Evolutionary conservation across 306 rosid species (phyloP).

Genomic region (Inga leiocalycina): DNA sequence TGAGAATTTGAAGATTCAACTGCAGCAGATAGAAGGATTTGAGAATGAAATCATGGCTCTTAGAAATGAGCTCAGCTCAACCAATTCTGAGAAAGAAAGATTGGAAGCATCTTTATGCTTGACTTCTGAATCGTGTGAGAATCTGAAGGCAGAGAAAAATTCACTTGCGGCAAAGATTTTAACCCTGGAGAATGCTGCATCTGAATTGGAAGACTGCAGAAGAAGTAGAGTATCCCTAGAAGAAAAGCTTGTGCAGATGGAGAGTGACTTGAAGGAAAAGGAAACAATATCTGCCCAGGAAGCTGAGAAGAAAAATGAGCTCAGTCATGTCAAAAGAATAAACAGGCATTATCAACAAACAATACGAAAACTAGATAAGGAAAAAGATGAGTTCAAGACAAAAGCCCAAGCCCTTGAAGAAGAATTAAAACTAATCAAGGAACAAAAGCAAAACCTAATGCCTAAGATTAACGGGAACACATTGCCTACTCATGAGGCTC

Average conservation of each 20-base stretch:
- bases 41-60: constrained; percentile 50
- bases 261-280: constrained; percentile 48
- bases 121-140: constrained; percentile 51
- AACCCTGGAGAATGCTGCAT: constrained; percentile 44
- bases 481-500: constrained; percentile 49
- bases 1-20: constrained; percentile 41
- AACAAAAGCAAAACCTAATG: constrained; percentile 52
- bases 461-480: constrained; percentile 36
- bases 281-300: constrained; percentile 40
- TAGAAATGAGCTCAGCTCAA: constrained; percentile 45
- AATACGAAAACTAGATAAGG: constrained; percentile 55
- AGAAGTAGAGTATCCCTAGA: constrained; percentile 48
- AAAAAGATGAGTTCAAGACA: constrained; percentile 41
- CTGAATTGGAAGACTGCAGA: constrained; percentile 54
- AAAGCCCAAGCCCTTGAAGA: constrained; percentile 55
- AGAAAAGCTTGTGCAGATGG: constrained; percentile 57
- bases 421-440: constrained; percentile 46
- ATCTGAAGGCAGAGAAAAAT: constrained; percentile 50
- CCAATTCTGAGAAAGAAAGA: constrained; percentile 49
- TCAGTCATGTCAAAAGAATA: constrained; percentile 44
- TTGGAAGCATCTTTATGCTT: constrained; percentile 47
- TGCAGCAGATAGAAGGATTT: constrained; percentile 43
- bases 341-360: constrained; percentile 50
- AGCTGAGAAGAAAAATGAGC: constrained; percentile 37
- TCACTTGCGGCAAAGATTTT: constrained; percentile 43